Evolutionary conservation across 192 early-diverging fungal genomes (phyloP).

Genomic region (Podila epigama): DNA sequence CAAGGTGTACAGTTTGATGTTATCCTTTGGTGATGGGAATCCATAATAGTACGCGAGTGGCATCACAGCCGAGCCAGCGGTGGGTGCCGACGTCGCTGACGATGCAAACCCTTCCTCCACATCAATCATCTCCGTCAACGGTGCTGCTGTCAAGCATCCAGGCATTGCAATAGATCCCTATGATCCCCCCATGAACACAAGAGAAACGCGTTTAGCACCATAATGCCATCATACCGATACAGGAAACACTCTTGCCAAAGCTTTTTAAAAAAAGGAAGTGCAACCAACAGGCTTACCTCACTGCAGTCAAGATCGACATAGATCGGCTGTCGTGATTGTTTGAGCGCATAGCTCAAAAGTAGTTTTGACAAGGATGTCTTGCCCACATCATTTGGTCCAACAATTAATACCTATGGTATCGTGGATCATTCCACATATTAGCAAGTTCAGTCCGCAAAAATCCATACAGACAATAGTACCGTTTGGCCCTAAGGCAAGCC

Average conservation of each 20-base stretch:
- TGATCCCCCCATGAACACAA: background rate
- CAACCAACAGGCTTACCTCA: constrained; percentile 54
- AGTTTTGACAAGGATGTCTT: constrained; percentile 90
- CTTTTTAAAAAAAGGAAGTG: background rate
- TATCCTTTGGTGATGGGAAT: constrained; percentile 75
- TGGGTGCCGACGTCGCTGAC: constrained; percentile 69
- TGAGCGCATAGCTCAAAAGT: constrained; percentile 86
- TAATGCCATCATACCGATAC: too few relatives aligned
- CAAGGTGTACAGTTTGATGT: constrained; percentile 80
- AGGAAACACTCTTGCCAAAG: background rate
- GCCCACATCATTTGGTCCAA: constrained; percentile 92
- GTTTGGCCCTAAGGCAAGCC: too few relatives aligned
- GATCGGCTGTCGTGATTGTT: constrained; percentile 75
- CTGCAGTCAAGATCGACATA: constrained; percentile 88
- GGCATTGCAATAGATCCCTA: constrained; percentile 87
- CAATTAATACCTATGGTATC: constrained; percentile 73
- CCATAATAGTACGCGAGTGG: constrained; percentile 95
- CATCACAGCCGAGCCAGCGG: constrained; percentile 68
- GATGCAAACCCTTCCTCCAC: constrained; percentile 84
- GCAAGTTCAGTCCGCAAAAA: background rate
- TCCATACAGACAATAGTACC: background rate
- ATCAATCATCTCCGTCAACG: constrained; percentile 80
- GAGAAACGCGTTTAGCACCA: too few relatives aligned
- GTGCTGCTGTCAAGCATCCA: constrained; percentile 81
- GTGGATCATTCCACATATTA: too few relatives aligned